phyloP scores from a whole-genome alignment of 2,329 filamentous ascomycete species.

The Penicillium sclerotiorum region DNA sequence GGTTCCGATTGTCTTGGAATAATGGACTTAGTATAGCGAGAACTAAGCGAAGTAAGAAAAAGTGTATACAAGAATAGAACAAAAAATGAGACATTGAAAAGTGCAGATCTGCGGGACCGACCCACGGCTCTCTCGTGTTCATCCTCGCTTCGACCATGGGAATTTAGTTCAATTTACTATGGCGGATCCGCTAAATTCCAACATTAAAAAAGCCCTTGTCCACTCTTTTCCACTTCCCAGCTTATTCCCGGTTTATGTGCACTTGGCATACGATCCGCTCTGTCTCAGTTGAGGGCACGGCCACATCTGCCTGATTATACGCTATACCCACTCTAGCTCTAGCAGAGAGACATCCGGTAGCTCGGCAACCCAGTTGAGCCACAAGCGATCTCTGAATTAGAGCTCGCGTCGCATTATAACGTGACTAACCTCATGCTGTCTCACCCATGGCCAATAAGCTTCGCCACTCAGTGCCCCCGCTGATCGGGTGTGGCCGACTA shows the following conservation, averaged over 20 bases:
- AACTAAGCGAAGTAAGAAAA: no score
- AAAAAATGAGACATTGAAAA: slow-evolving; percentile 9
- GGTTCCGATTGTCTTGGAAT: no score
- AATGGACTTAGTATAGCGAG: no score
- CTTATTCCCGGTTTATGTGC: background rate
- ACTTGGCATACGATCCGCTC: background rate
- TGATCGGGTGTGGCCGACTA: slow-evolving; percentile 3
- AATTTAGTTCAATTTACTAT: no score
- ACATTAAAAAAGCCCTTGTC: no score
- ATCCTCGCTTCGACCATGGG: background rate
- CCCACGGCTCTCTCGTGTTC: background rate
- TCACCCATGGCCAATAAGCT: slow-evolving; percentile 5
- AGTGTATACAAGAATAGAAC: slow-evolving; percentile 11
- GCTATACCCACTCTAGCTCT: background rate
- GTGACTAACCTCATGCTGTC: slow-evolving; percentile 2
- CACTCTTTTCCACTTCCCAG: no score
- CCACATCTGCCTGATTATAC: background rate
- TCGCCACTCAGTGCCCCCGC: slow-evolving; percentile 1
- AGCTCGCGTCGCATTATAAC: background rate
- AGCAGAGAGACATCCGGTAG: background rate
- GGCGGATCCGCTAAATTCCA: background rate
- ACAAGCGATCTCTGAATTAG: background rate
- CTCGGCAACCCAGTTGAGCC: background rate
- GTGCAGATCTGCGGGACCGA: slow-evolving; percentile 4
- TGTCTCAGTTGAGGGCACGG: slow-evolving; percentile 2